Evolutionary conservation across 495 filamentous ascomycete genomes (phyloP).

Genomic region (Pyrenula aspistea): DNA sequence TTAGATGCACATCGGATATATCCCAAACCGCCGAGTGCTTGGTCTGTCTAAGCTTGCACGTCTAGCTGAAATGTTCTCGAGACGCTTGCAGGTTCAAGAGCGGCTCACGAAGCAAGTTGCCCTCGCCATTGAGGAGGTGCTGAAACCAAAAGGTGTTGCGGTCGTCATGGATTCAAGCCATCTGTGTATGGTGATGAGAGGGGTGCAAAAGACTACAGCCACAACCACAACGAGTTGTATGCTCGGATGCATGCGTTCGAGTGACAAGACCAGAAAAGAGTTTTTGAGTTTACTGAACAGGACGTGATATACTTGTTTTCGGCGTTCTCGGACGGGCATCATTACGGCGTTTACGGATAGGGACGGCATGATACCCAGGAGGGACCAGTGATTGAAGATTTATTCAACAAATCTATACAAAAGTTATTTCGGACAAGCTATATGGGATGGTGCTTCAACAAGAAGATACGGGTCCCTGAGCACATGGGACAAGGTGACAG

Average conservation of each 20-base stretch:
- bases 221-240: conserved; percentile 93
- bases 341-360: too few relatives aligned
- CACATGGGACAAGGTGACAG: too few relatives aligned
- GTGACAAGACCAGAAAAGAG: conserved; percentile 87
- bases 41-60: conserved; percentile 92
- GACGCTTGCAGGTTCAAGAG: conserved; percentile 89
- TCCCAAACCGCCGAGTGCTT: conserved; percentile 73
- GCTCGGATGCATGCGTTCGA: conserved; percentile 83
- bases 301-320: too few relatives aligned
- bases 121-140: conserved; percentile 79
- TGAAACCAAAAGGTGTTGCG: conserved; percentile 82
- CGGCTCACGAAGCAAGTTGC: conserved; percentile 92
- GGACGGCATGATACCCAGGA: too few relatives aligned
- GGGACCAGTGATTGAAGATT: too few relatives aligned
- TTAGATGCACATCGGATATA: conserved; percentile 97
- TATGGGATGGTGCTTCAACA: too few relatives aligned
- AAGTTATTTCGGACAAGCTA: too few relatives aligned
- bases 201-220: conserved; percentile 78
- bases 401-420: too few relatives aligned
- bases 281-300: conserved; percentile 71
- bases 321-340: too few relatives aligned
- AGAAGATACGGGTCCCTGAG: too few relatives aligned
- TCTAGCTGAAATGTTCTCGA: conserved; percentile 94
- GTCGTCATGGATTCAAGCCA: conserved; percentile 97
- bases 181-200: conserved; percentile 97